A percentile compares a stretch with the other conserved stretches of the same genome.
Conservation (phyloP, 2,329 filamentous ascomycete genomes). For the Chaetomium sp. region DNA sequence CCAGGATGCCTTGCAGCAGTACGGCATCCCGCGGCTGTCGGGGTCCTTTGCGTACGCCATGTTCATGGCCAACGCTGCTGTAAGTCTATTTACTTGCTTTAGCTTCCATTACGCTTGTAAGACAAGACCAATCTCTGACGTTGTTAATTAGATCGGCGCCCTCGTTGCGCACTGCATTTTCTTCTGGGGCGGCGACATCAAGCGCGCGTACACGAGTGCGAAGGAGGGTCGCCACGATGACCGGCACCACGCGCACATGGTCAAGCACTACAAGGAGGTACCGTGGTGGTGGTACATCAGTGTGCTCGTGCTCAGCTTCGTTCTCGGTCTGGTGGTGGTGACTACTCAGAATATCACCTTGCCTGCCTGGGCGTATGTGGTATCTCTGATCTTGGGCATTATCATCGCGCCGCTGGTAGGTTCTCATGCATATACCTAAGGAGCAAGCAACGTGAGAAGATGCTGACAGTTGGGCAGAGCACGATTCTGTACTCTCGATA, state of each 20-base stretch:
- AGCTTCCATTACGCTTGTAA: no score
- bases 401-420: constrained; percentile 46
- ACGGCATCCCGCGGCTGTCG: constrained; percentile 42
- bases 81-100: constrained; percentile 27
- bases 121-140: not conserved
- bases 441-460: not conserved
- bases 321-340: constrained; percentile 41
- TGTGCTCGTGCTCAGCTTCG: constrained; percentile 38
- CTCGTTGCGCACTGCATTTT: constrained; percentile 45
- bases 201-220: constrained; percentile 40
- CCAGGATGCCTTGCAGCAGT: constrained; percentile 33
- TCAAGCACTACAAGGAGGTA: constrained; percentile 45
- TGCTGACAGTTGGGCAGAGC: constrained; percentile 31
- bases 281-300: constrained; percentile 42
- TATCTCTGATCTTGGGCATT: constrained; percentile 37
- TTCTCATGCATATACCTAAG: not conserved
- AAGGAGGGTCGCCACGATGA: constrained; percentile 39
- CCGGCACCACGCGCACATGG: constrained; percentile 47
- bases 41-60: constrained; percentile 47
- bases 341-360: constrained; percentile 41
- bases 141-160: constrained; percentile 43
- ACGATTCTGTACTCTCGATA: constrained; percentile 45
- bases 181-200: constrained; percentile 51
- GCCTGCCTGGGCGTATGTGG: constrained; percentile 41
- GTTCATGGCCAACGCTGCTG: constrained; percentile 52